Evolutionary conservation across 2,329 filamentous ascomycete genomes (phyloP), one percentile per base, ranked within the genome.

Genomic region (Trichoderma sp.): DNA sequence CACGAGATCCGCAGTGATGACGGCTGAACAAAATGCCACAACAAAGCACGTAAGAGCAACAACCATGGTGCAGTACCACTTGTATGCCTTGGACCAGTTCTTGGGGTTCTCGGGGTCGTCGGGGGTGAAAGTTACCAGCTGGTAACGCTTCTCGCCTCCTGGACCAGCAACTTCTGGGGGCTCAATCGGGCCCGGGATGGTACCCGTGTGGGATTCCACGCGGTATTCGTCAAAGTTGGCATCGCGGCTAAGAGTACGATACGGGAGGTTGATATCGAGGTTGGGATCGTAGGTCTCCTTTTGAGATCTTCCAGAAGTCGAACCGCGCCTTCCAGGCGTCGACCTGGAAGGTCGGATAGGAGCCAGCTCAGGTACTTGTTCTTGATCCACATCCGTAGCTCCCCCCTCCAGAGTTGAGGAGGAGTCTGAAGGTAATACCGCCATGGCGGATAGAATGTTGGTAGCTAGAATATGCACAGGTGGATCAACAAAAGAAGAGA

Each of bases 1-100:
- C 2, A 75, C 80, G 4, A 96, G 82, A 75, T 93, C 90, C 12
- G 92, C 88, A 0, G 93, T 96, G 75, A 96, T 89, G 71, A 96
- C 89, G 61, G 89, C 88, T 58, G 89, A 92, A 27, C 84, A 82
- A 67, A 92, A 87, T 0, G 90, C 89, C 53, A 92, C 90, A 48
- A 91, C 89, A 75, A 93, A 92, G 74, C 90, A 92, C 2, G 90
- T 92, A 25, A 86, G 70, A 1, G 93, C 91, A 0, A 97, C 92
- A 17, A 92, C 88, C 90, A 96, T 93, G 27, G 93, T 97, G 75
- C 87, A 90, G 74, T 90, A 92, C 92, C 92, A 94, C 79, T 94
- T 95, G 77, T 82, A 90, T 1, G 80, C 81, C 77, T 92, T 93
- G 67, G 85, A 87, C 91, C 91, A 95, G 78, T 94, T 95, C 83